Percentiles rank a stretch among this genome's conserved stretches.
phyloP scores from a whole-genome alignment of 768 basidiomycete genomes.

The Rossbeevera mucosa region DNA sequence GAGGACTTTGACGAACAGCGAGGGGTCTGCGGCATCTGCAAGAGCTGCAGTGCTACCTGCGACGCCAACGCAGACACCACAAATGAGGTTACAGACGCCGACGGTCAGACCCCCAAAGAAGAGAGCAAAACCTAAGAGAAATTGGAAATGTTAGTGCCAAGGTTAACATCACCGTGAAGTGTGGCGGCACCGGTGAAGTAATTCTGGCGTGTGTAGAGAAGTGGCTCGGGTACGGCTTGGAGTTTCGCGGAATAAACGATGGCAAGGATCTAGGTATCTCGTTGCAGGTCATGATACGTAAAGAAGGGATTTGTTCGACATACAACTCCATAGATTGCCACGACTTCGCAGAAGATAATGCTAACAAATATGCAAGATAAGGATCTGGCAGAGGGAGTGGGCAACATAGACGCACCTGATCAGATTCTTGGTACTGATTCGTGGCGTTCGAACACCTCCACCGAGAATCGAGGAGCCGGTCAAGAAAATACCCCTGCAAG shows the following conservation, averaged over 20 bases:
- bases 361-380: slow-evolving; percentile 24
- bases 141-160: neutral
- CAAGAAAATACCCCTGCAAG: slow-evolving; percentile 88
- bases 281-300: neutral
- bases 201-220: slow-evolving; percentile 79
- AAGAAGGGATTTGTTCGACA: slow-evolving; percentile 24
- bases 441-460: slow-evolving; percentile 88
- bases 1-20: slow-evolving; percentile 92
- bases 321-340: slow-evolving; percentile 96
- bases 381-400: neutral
- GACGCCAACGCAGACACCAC: slow-evolving; percentile 90
- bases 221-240: slow-evolving; percentile 49
- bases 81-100: slow-evolving; percentile 90
- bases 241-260: slow-evolving; percentile 94
- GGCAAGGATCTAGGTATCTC: slow-evolving; percentile 68
- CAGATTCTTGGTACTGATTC: slow-evolving; percentile 95
- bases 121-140: slow-evolving; percentile 68
- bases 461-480: slow-evolving; percentile 97
- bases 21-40: slow-evolving; percentile 92
- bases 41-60: slow-evolving; percentile 94
- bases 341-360: slow-evolving; percentile 99
- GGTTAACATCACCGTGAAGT: neutral
- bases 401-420: slow-evolving; percentile 62
- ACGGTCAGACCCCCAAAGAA: slow-evolving; percentile 98
- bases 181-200: slow-evolving; percentile 76